Percentiles rank a stretch among this genome's conserved stretches.
Evolutionary conservation across 176 grass and related monocot species (phyloP).

Genomic region (Cymbopogon citratus): DNA sequence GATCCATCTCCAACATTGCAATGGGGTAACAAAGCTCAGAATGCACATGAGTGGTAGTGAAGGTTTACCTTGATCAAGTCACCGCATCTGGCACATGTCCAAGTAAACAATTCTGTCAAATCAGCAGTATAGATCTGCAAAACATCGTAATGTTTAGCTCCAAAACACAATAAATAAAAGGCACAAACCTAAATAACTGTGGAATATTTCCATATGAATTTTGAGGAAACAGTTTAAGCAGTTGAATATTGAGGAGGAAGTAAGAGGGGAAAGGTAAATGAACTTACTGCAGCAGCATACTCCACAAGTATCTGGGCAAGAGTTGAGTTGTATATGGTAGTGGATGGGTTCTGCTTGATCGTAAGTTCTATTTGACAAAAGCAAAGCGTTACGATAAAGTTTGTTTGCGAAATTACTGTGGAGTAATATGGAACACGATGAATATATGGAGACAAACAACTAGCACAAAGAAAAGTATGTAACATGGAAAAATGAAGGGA

Average conservation of each 20-base stretch:
- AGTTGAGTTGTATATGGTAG: constrained; percentile 68
- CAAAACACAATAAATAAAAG: not conserved
- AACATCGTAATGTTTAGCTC: not conserved
- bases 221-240: not conserved
- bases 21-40: constrained; percentile 18
- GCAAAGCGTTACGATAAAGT: not conserved
- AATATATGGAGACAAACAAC: not conserved
- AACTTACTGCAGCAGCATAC: constrained; percentile 84
- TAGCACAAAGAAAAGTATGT: not conserved
- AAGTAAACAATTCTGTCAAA: constrained; percentile 78
- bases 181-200: not conserved
- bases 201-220: not conserved
- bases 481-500: not conserved
- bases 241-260: not conserved
- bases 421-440: not conserved
- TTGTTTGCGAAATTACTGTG: not conserved
- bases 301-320: constrained; percentile 81
- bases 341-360: constrained; percentile 26
- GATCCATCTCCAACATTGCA: not conserved
- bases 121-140: constrained; percentile 91
- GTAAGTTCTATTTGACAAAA: constrained; percentile 40
- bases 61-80: constrained; percentile 60
- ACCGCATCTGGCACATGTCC: constrained; percentile 83
- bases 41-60: not conserved
- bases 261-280: not conserved